Evolutionary conservation across 2,329 filamentous ascomycete species (phyloP).

Genomic region (Ophiostoma ulmi): DNA sequence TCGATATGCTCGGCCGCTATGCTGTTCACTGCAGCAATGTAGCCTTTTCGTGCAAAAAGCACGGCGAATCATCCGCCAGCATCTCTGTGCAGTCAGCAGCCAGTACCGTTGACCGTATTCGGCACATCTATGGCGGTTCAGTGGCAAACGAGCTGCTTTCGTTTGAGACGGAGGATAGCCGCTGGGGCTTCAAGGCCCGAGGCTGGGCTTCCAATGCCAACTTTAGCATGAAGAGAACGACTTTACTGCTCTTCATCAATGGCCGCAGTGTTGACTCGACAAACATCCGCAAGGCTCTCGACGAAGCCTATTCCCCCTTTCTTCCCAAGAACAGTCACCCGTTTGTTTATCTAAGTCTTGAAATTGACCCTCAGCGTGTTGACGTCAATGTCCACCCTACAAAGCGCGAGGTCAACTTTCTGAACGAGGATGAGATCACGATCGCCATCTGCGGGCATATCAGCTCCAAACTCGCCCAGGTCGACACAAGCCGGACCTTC

Average conservation of each 20-base stretch:
- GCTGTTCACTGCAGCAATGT: conserved; percentile 88
- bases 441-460: conserved; percentile 79
- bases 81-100: conserved; percentile 73
- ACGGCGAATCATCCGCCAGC: conserved; percentile 77
- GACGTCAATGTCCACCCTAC: conserved; percentile 98
- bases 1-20: conserved; percentile 90
- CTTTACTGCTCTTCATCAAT: conserved; percentile 89
- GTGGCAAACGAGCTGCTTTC: conserved; percentile 85
- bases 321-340: conserved; percentile 91
- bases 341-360: conserved; percentile 85
- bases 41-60: conserved; percentile 93
- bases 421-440: conserved; percentile 95
- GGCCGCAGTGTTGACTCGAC: conserved; percentile 88
- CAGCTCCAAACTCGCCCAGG: conserved; percentile 69
- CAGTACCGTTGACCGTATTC: conserved; percentile 73
- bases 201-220: conserved; percentile 90
- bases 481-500: conserved; percentile 92
- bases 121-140: conserved; percentile 77
- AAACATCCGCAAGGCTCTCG: conserved; percentile 79
- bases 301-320: conserved; percentile 82
- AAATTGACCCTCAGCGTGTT: conserved; percentile 86
- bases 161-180: conserved; percentile 64
- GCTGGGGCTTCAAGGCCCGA: conserved; percentile 77
- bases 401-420: conserved; percentile 92
- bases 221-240: conserved; percentile 86